phyloP scores from a whole-genome alignment of 2,329 filamentous ascomycete genomes.

The Byssothecium circinans region DNA sequence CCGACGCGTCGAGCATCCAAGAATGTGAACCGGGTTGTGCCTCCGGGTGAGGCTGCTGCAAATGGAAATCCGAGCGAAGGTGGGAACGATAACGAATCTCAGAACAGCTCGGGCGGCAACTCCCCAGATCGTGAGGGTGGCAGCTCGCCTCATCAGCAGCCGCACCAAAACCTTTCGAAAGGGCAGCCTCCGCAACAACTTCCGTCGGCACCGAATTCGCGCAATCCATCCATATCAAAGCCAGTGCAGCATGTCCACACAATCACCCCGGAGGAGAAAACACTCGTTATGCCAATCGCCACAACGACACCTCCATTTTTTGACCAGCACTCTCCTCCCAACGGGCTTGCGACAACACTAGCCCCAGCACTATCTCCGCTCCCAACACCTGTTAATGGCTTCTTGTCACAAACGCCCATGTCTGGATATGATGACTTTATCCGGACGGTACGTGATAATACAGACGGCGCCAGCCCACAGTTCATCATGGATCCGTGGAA shows the following conservation, averaged over 20 bases:
- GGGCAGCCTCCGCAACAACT: slow-evolving; percentile 35
- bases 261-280: slow-evolving; percentile 37
- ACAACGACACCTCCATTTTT: slow-evolving; percentile 43
- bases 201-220: slow-evolving; percentile 33
- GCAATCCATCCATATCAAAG: slow-evolving; percentile 37
- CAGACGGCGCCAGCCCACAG: slow-evolving; percentile 49
- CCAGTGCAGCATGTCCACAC: slow-evolving; percentile 34
- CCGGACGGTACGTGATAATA: slow-evolving; percentile 42
- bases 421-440: slow-evolving; percentile 52
- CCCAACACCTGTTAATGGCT: slow-evolving; percentile 43
- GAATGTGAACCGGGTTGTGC: slow-evolving; percentile 35
- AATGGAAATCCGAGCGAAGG: slow-evolving; percentile 41
- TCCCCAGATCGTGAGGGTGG: slow-evolving; percentile 35
- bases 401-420: slow-evolving; percentile 49
- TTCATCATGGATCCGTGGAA: slow-evolving; percentile 54
- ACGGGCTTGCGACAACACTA: slow-evolving; percentile 30
- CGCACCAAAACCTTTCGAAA: slow-evolving; percentile 29
- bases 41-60: slow-evolving; percentile 21
- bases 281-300: slow-evolving; percentile 27
- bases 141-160: slow-evolving; percentile 7
- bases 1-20: slow-evolving; percentile 54
- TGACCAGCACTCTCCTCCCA: slow-evolving; percentile 46
- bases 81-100: slow-evolving; percentile 33
- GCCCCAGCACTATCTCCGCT: slow-evolving; percentile 42
- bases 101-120: slow-evolving; percentile 35